A percentile compares a stretch with the other conserved stretches of the same genome.
These are phyloP conservation scores for Quercus gilva DNA, from an alignment of 306 rosid species.

Conservation along the genomic window DNA sequence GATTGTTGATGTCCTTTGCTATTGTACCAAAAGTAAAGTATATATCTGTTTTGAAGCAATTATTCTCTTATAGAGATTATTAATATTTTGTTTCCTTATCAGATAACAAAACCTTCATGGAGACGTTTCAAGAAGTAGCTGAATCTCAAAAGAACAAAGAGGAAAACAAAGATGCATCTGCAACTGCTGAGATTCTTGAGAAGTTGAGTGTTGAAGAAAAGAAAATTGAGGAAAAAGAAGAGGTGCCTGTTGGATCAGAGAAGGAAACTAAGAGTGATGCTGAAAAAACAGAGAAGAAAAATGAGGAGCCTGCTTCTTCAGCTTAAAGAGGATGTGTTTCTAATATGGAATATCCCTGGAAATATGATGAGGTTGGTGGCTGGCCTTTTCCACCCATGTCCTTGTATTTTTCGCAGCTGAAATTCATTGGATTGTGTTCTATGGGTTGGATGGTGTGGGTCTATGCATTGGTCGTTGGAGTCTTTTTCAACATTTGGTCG, in stretches of 20 bases:
- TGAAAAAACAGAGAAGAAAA: conserved; percentile 49
- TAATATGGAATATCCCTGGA: conserved; percentile 27
- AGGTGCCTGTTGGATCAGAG: conserved; percentile 18
- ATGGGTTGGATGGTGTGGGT: conserved; percentile 31
- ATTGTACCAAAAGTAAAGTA: background rate
- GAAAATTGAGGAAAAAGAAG: conserved; percentile 44
- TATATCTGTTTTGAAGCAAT: background rate
- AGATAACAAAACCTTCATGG: conserved; percentile 91
- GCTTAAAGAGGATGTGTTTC: conserved; percentile 36
- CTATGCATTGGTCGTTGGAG: conserved; percentile 37
- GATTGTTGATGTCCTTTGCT: background rate
- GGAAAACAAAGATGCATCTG: conserved; percentile 58
- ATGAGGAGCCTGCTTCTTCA: conserved; percentile 52
- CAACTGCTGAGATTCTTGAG: conserved; percentile 72
- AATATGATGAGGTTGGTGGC: conserved; percentile 40
- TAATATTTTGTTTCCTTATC: conserved; percentile 8
- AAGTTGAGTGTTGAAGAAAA: conserved; percentile 74
- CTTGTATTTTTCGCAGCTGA: conserved; percentile 31
- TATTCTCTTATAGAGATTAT: background rate
- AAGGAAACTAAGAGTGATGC: conserved; percentile 25
- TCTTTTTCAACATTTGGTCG: conserved; percentile 38
- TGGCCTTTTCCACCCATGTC: conserved; percentile 35
- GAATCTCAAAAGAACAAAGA: conserved; percentile 67
- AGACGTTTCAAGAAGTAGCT: conserved; percentile 83
- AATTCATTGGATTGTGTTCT: conserved; percentile 40